Evolutionary conservation across 2,329 filamentous ascomycete genomes (phyloP).

Genomic region (Claviceps sp.): DNA sequence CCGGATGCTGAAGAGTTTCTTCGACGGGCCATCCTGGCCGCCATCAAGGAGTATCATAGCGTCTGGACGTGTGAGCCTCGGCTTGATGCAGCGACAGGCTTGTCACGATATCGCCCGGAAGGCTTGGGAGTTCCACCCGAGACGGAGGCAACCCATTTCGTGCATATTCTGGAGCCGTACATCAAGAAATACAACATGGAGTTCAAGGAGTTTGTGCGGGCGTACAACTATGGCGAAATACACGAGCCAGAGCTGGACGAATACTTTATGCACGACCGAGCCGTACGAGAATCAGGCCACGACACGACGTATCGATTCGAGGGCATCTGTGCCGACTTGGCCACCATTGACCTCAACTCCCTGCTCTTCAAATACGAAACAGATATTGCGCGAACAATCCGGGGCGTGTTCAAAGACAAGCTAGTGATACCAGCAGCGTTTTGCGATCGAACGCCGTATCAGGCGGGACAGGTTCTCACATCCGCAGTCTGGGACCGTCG

Average conservation of each 20-base stretch:
- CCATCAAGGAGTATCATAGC: constrained; percentile 91
- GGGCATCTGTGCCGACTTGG: constrained; percentile 72
- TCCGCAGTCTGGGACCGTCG: constrained; percentile 86
- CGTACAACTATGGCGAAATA: constrained; percentile 70
- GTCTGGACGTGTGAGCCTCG: constrained; percentile 76
- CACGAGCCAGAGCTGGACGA: constrained; percentile 80
- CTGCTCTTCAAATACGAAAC: constrained; percentile 94
- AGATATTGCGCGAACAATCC: constrained; percentile 80
- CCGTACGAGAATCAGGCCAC: constrained; percentile 90
- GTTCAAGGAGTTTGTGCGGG: constrained; percentile 73
- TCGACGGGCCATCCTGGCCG: constrained; percentile 65
- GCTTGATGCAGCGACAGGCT: constrained; percentile 60
- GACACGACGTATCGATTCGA: constrained; percentile 93
- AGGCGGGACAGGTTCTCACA: constrained; percentile 59
- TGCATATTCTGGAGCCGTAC: constrained; percentile 70
- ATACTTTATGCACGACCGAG: constrained; percentile 92
- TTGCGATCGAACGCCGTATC: constrained; percentile 49
- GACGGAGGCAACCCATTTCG: constrained; percentile 78
- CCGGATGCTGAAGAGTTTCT: constrained; percentile 71
- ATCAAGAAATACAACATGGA: constrained; percentile 70
- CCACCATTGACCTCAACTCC: constrained; percentile 89
- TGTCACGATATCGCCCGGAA: constrained; percentile 75
- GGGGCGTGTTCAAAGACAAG: constrained; percentile 69
- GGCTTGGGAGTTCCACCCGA: constrained; percentile 81
- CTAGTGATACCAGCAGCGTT: constrained; percentile 75